Conservation (phyloP, 1,284 basidiomycete species). For the Heterobasidion occidentale region DNA sequence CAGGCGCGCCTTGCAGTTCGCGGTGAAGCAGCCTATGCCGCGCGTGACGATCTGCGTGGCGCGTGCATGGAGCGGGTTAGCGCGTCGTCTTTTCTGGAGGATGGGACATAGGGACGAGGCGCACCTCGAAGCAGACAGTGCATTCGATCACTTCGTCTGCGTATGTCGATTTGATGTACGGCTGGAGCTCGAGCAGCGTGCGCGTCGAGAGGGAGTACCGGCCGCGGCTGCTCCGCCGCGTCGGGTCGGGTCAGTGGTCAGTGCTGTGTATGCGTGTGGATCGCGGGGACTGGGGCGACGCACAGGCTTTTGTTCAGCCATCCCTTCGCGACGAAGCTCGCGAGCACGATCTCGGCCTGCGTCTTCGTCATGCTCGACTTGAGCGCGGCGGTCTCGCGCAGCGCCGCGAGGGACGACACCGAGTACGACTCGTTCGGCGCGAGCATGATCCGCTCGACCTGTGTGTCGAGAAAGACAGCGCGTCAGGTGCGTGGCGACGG, state of each 20-base stretch:
- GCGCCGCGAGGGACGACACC: slow-evolving; percentile 67
- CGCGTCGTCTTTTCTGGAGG: not conserved
- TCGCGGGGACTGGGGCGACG: slow-evolving; percentile 18
- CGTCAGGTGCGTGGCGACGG: not conserved
- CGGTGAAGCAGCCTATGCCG: slow-evolving; percentile 55
- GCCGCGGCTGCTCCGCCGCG: slow-evolving; percentile 28
- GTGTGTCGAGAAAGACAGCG: not conserved
- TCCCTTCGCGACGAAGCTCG: slow-evolving; percentile 75
- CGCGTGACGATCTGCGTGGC: slow-evolving; percentile 49
- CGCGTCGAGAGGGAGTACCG: slow-evolving; percentile 75
- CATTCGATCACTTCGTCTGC: slow-evolving; percentile 69
- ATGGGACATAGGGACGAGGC: slow-evolving; percentile 6
- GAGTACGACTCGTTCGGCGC: slow-evolving; percentile 70
- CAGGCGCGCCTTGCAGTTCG: slow-evolving; percentile 57
- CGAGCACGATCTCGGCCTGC: slow-evolving; percentile 65
- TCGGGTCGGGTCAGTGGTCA: not conserved
- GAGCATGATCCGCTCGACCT: slow-evolving; percentile 86
- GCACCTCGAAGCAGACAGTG: slow-evolving; percentile 65
- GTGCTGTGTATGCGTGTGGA: not conserved
- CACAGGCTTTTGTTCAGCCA: slow-evolving; percentile 77
- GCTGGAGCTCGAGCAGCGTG: slow-evolving; percentile 63
- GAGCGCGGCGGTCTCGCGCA: slow-evolving; percentile 58
- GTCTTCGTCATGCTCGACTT: slow-evolving; percentile 67
- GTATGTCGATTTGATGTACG: slow-evolving; percentile 71
- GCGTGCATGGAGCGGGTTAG: not conserved